Evolutionary conservation across 495 filamentous ascomycete species (phyloP), one percentile per base, ranked within the genome.

Genomic region (Lasiosphaeris hirsuta): DNA sequence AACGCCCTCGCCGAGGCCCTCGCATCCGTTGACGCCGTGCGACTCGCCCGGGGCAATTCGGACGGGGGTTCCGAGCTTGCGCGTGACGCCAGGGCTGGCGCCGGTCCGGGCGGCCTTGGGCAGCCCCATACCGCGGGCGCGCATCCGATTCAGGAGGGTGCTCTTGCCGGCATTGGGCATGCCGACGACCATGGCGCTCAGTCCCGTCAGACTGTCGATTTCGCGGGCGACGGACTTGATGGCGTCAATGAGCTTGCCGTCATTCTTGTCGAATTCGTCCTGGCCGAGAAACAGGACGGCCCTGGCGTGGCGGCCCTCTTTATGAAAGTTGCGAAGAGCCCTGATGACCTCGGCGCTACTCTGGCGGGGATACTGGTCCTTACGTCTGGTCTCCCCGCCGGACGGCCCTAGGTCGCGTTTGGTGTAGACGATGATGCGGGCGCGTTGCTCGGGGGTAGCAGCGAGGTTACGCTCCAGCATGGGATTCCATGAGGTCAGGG

Each of bases 111-210:
- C 85, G 8, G 84, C 95, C 70, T 96, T 96, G 17, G 59, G 46
- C 10, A 86, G 84, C 14, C 78, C 71, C 56, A 88, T 76, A 43
- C 92, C 89, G 14, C 76, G 72, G 17, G 77, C 80, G 9, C 95
- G 87, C 39, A 98, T 78, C 30, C 87, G 80, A 70, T 98, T 98
- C 19, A 98, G 84, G 11, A 98, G 78, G 0, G 93, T 90, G 18
- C 90, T 95, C 72, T 98, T 91, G 1, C 88, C 94, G 0, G 94
- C 89, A 71, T 98, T 98, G 6, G 94, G 94, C 93, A 98, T 97
- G 30, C 94, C 94, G 14, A 97, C 92, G 0, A 97, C 83, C 69
- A 98, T 79, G 52, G 90, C 81, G 23, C 91, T 84, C 51, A 88
- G 82, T 2, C 91, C 90, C 7, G 71, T 69, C 5, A 79, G 62